phyloP scores from a whole-genome alignment of 139 green algal species.

The Chlamydomonas eustigma region DNA sequence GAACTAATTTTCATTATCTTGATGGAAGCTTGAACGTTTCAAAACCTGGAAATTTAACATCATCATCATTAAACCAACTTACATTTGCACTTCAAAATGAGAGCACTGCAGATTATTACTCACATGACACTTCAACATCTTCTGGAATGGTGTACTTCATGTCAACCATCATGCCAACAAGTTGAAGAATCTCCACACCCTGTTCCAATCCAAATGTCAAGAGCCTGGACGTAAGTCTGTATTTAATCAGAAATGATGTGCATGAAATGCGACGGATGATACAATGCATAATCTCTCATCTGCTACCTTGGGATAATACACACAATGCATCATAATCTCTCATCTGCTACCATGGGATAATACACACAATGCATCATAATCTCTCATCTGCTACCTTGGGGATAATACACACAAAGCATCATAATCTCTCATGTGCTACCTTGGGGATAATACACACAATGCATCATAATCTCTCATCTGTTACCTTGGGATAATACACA shows the following conservation, averaged over 20 bases:
- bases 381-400: too few relatives aligned
- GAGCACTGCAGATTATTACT: conserved; percentile 24
- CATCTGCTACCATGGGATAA: not conserved
- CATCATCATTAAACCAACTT: not conserved
- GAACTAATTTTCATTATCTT: too few relatives aligned
- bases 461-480: too few relatives aligned
- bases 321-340: not conserved
- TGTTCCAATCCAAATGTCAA: too few relatives aligned
- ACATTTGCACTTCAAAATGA: not conserved
- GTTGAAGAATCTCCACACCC: conserved; percentile 30
- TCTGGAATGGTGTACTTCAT: conserved; percentile 23
- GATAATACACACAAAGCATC: too few relatives aligned
- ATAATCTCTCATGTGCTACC: too few relatives aligned
- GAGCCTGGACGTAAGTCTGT: too few relatives aligned
- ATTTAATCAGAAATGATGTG: too few relatives aligned
- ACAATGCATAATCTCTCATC: too few relatives aligned
- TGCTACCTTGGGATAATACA: not conserved
- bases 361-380: not conserved
- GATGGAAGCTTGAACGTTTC: not conserved
- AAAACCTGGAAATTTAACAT: not conserved
- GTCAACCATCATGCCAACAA: conserved; percentile 42
- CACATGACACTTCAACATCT: conserved; percentile 24
- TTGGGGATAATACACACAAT: too few relatives aligned
- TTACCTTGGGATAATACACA: too few relatives aligned
- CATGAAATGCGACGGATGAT: too few relatives aligned